Base-by-base conservation (phyloP, 1,139 yeast species). In the Kazachstania sp. region DNA sequence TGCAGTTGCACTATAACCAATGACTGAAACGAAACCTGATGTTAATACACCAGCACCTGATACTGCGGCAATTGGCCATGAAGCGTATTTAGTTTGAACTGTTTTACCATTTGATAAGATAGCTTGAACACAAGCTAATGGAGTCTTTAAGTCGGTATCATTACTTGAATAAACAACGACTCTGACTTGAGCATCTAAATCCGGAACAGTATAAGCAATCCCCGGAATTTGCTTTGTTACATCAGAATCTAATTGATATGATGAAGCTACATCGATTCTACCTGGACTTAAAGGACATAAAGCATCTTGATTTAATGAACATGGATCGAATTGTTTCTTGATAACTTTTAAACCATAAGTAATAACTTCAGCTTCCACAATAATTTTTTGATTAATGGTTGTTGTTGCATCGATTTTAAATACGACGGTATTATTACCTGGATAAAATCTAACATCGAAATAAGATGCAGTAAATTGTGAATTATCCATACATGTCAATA, bases 21-120 rank as follows among this genome's bases (percentile, higher is more conserved):
- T 75, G 39, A 88, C 81, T 0, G 96, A 86, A 41, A 87, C 80
- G 45, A 86, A 77, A 41, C 96, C 95, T 1, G 97, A 86, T 5
- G 94, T 83, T 46, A 88, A 67, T 39, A 92, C 77, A 52, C 97
- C 97, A 43, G 86, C 66, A 44, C 95, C 95, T 2, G 96, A 79
- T 41, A 92, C 77, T 18, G 90, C 94, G 5, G 97, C 97, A 57
- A 92, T 85, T 23, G 95, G 95, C 98, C 98, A 94, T 8, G 95
- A 78, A 4, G 96, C 98, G 57, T 86, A 88, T 60, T 81, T 81
- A 30, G 97, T 88, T 66, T 90, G 95, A 35, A 92, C 99, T 1
- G 98, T 88, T 63, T 86, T 87, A 50, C 92, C 96, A 67, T 94
- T 92, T 30, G 86, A 70, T 51, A 92, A 73, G 20, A 81, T 75